phyloP scores from a whole-genome alignment of 2,329 filamentous ascomycete species.

The Xylariaceae sp. region DNA sequence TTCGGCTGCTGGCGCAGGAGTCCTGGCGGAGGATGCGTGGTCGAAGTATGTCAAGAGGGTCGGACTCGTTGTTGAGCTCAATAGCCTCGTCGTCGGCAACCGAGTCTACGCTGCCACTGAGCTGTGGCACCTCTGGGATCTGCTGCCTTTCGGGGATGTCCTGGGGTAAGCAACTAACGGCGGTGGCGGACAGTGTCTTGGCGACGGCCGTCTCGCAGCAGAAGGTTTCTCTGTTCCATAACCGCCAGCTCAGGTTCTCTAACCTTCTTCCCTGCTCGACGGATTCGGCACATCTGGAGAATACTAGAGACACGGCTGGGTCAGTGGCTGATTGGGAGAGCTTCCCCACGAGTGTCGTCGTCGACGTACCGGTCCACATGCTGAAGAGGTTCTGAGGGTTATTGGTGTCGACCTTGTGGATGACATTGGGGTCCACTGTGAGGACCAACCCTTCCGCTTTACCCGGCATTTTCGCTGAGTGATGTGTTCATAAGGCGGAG shows the following conservation, averaged over 20 bases:
- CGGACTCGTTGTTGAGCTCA: constrained; percentile 54
- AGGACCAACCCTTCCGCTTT: constrained; percentile 81
- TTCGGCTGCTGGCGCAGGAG: constrained; percentile 67
- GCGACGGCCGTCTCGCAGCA: constrained; percentile 69
- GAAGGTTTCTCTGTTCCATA: constrained; percentile 93
- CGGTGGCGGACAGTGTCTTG: constrained; percentile 40
- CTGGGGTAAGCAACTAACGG: constrained; percentile 47
- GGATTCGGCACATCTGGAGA: constrained; percentile 89
- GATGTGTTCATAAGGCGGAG: constrained; percentile 26
- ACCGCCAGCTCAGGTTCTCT: constrained; percentile 92
- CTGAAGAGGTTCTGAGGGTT: constrained; percentile 92
- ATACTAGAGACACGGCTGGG: constrained; percentile 56
- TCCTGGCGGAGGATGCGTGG: constrained; percentile 70
- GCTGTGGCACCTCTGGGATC: constrained; percentile 61
- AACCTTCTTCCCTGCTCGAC: constrained; percentile 88
- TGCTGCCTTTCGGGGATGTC: constrained; percentile 45
- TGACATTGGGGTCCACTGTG: constrained; percentile 85
- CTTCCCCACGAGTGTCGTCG: constrained; percentile 2
- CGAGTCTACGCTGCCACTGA: constrained; percentile 77
- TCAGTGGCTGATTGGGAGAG: constrained; percentile 30
- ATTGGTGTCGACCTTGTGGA: constrained; percentile 91
- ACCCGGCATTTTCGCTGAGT: constrained; percentile 67
- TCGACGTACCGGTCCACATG: constrained; percentile 86
- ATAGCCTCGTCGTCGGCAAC: constrained; percentile 65
- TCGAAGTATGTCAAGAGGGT: constrained; percentile 57